phyloP scores from a whole-genome alignment of 768 basidiomycete genomes.

The Russula olivacea region DNA sequence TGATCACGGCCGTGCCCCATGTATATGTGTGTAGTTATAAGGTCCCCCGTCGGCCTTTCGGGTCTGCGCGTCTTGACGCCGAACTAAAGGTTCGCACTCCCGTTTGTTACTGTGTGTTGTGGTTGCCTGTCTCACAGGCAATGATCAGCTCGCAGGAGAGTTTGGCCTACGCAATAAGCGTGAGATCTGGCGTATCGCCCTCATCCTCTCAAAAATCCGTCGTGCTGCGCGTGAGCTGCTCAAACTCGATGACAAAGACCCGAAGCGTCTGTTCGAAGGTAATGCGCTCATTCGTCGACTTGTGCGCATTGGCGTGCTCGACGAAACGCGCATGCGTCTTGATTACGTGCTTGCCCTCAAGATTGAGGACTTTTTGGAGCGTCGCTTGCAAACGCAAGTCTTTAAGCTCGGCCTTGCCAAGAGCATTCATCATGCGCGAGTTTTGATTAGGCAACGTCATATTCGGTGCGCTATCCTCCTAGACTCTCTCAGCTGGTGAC shows the following conservation, averaged over 20 bases:
- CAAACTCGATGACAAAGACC: slow-evolving; percentile 99
- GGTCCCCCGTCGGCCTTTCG: slow-evolving; percentile 96
- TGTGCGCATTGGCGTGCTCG: slow-evolving; percentile 99
- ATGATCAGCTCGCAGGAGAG: slow-evolving; percentile 88
- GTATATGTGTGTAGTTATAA: slow-evolving; percentile 70
- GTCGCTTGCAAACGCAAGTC: slow-evolving; percentile 97
- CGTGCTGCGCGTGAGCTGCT: slow-evolving; percentile 99
- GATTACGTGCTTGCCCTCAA: slow-evolving; percentile 99
- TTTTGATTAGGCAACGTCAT: slow-evolving; percentile 96
- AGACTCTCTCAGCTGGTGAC: not conserved
- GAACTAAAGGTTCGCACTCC: slow-evolving; percentile 79
- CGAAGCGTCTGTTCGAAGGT: slow-evolving; percentile 99
- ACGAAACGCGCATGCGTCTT: slow-evolving; percentile 97
- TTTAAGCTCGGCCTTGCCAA: slow-evolving; percentile 99
- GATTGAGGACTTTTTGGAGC: slow-evolving; percentile 99
- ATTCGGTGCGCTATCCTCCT: slow-evolving; percentile 66
- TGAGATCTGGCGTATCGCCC: slow-evolving; percentile 99
- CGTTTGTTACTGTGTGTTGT: not conserved
- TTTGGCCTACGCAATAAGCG: slow-evolving; percentile 99
- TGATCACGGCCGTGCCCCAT: slow-evolving; percentile 64
- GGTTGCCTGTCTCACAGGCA: not conserved
- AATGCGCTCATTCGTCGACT: slow-evolving; percentile 95
- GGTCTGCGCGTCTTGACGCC: slow-evolving; percentile 96
- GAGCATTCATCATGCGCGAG: slow-evolving; percentile 97
- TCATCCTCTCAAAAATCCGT: slow-evolving; percentile 98